Evolutionary conservation across 2,329 filamentous ascomycete genomes (phyloP).

Genomic region (Botrytis deweyae): DNA sequence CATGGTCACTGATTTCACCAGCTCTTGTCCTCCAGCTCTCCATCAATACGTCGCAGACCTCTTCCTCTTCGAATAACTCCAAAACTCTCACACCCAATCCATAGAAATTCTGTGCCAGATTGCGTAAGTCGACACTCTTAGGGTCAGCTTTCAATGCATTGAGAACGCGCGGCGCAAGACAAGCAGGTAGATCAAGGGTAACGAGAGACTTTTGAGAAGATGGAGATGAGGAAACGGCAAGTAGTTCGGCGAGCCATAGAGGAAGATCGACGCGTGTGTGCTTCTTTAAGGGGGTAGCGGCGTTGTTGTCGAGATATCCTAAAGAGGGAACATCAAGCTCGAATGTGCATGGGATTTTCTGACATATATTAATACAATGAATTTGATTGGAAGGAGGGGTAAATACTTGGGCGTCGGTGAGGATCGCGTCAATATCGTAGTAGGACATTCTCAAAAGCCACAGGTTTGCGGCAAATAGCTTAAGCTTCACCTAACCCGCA

Average conservation of each 20-base stretch:
- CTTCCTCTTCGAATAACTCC: constrained; percentile 88
- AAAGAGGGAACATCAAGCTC: constrained; percentile 84
- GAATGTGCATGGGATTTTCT: constrained; percentile 97
- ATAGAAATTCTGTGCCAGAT: constrained; percentile 86
- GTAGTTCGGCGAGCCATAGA: constrained; percentile 92
- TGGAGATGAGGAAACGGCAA: constrained; percentile 65
- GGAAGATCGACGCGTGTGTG: constrained; percentile 81
- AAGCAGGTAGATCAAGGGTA: constrained; percentile 76
- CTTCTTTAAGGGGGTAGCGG: constrained; percentile 67
- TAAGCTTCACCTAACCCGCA: background rate
- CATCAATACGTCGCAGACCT: constrained; percentile 68
- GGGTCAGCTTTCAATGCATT: constrained; percentile 91
- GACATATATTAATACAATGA: constrained; percentile 25
- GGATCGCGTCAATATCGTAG: constrained; percentile 81
- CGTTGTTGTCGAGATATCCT: constrained; percentile 85
- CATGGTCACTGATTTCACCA: constrained; percentile 81
- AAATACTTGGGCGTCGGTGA: constrained; percentile 76
- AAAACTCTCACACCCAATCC: constrained; percentile 80
- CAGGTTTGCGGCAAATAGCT: background rate
- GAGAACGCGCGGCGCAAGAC: constrained; percentile 67
- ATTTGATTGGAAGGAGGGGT: constrained; percentile 21
- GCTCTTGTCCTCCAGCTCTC: constrained; percentile 81
- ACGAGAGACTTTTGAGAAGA: constrained; percentile 57
- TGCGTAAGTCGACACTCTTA: constrained; percentile 77
- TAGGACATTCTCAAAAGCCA: constrained; percentile 59